Base-by-base conservation (phyloP, 768 basidiomycete species). In the Phylloporus sp. region DNA sequence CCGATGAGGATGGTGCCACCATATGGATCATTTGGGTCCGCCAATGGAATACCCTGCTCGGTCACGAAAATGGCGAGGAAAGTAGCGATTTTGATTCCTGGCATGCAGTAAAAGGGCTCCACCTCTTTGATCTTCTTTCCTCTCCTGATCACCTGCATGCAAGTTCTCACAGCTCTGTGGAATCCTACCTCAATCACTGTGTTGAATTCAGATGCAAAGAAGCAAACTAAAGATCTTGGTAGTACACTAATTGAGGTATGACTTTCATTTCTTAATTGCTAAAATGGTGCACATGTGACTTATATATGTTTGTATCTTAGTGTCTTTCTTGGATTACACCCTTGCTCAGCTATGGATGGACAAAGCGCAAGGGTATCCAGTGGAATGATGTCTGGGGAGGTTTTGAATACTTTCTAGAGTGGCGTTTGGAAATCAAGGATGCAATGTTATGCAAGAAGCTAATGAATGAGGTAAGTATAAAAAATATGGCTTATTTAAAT, bases 1-100 rank as follows among this genome's bases (percentile, higher is more conserved):
- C 58, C 61, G 3, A 62, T 55, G 27, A 62, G 31, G 1, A 22
- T 53, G 13, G 60, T 53, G 4, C 61, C 61, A 3, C 61, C 41
- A 0, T 42, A 45, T 12, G 10, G 50, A 18, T 2, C 2, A 2
- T 34, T 22, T 3, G 18, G 47, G 39, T 57, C 35, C 1, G 55
- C 52, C 7, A 28, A n/a, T 8, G 62, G 62, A 20, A 62, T 61
- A n/a, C 27, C 24, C 26, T 61, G 47, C 34, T 49, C 49, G 1
- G 44, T 35, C 1, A 59, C 62, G 47, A 62, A 61, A 0, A 48
- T 50, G 20, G 20, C 46, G n/a, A 62, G 47, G 34, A 63, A 62
- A 12, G 50, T 54, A 0, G 61, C 61, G 5, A 62, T 42, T 26
- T 63, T 58, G 9, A 40, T 16, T n/a, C 61, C 61, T 27, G 54